Evolutionary conservation across 2,329 filamentous ascomycete genomes (phyloP).

Genomic region (Sporothrix pseudoabietina): DNA sequence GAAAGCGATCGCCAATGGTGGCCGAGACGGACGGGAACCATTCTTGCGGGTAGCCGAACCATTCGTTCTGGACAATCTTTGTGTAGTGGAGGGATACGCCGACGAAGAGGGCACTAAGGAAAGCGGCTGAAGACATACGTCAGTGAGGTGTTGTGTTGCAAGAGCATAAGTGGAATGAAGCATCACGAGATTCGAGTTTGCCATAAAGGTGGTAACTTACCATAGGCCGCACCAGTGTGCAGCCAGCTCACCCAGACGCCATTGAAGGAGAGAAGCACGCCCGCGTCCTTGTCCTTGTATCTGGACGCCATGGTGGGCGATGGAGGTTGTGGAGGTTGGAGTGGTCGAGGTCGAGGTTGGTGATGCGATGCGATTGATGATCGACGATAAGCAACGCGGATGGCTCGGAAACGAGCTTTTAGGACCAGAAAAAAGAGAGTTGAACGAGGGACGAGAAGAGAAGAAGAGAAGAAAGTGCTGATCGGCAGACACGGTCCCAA

Average conservation of each 20-base stretch:
- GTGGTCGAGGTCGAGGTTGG: not conserved
- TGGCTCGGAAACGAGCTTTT: not conserved
- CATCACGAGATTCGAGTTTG: not conserved
- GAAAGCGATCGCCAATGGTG: conserved; percentile 96
- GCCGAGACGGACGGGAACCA: conserved; percentile 97
- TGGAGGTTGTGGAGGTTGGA: not conserved
- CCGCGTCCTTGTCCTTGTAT: conserved; percentile 67
- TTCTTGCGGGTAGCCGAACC: conserved; percentile 90
- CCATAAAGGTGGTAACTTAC: conserved; percentile 45
- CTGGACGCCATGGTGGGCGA: conserved; percentile 39
- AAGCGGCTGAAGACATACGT: conserved; percentile 63
- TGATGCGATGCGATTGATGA: conserved; percentile 1
- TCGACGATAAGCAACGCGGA: not conserved
- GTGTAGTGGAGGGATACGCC: conserved; percentile 83
- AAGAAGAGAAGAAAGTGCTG: not conserved
- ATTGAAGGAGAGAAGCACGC: conserved; percentile 67
- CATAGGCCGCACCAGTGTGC: conserved; percentile 82
- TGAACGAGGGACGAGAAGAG: conserved; percentile 23
- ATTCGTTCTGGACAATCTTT: conserved; percentile 97
- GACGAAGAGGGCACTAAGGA: conserved; percentile 80
- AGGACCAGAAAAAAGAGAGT: not conserved
- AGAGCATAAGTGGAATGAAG: conserved; percentile 37
- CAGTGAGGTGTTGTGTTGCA: not conserved
- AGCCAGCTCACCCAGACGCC: conserved; percentile 88
- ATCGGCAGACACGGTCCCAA: not conserved